These are phyloP conservation scores for Populus pruinosa DNA, from an alignment of 345 rosid species.

Conservation along the genomic window DNA sequence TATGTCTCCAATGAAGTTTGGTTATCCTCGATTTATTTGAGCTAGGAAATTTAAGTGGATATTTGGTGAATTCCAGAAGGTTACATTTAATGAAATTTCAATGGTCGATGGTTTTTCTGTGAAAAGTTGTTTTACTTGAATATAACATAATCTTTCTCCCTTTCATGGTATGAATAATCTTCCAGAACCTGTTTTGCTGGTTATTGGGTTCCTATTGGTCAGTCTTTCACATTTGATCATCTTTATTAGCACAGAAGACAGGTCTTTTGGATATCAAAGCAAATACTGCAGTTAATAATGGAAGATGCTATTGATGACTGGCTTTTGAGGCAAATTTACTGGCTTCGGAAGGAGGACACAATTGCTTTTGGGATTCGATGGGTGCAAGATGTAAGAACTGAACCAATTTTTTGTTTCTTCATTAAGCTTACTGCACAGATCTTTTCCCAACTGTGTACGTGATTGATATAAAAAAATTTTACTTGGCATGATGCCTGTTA, in stretches of 20 bases:
- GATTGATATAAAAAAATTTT: neutral
- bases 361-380: constrained; percentile 75
- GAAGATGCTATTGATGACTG: constrained; percentile 99
- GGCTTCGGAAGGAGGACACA: constrained; percentile 81
- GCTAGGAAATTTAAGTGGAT: neutral
- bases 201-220: neutral
- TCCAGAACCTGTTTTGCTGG: neutral
- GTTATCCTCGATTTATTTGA: neutral
- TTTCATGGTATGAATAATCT: neutral
- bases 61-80: neutral
- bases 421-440: neutral
- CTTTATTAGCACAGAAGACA: constrained; percentile 63
- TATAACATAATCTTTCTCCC: neutral
- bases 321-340: constrained; percentile 78
- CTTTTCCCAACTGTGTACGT: neutral
- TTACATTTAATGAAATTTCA: neutral
- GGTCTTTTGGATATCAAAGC: constrained; percentile 97
- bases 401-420: neutral
- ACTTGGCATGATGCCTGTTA: neutral
- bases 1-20: neutral
- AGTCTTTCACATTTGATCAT: constrained; percentile 2
- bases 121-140: neutral
- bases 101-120: neutral
- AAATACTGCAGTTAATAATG: constrained; percentile 89
- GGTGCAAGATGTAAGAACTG: constrained; percentile 85